Evolutionary conservation across 2,329 filamentous ascomycete species (phyloP).

Genomic region (Paraconiothyrium sp.): DNA sequence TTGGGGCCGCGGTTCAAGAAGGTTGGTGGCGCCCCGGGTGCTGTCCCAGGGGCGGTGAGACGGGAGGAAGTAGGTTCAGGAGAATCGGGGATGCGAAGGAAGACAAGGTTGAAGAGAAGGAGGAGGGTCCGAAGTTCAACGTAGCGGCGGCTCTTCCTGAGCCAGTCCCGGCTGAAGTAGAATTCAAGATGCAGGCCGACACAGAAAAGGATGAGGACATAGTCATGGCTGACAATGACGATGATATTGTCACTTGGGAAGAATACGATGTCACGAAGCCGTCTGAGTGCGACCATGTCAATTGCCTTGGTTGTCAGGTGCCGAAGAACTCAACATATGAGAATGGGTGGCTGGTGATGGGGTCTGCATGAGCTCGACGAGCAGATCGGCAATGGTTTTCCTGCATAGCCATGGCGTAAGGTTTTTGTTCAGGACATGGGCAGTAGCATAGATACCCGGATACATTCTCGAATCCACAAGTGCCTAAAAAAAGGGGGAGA

Average conservation of each 20-base stretch:
- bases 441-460: constrained; percentile 6
- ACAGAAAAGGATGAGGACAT: constrained; percentile 36
- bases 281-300: constrained; percentile 56
- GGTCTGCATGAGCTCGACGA: not conserved
- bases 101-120: constrained; percentile 13
- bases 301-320: constrained; percentile 35
- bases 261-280: constrained; percentile 64
- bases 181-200: constrained; percentile 15
- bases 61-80: constrained; percentile 65
- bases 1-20: constrained; percentile 39
- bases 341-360: constrained; percentile 13
- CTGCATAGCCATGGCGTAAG: constrained; percentile 6
- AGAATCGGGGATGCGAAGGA: constrained; percentile 62
- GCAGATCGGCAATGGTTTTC: not conserved
- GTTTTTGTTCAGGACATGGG: not conserved
- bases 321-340: constrained; percentile 4
- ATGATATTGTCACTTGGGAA: constrained; percentile 47
- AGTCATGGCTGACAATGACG: constrained; percentile 43
- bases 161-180: not conserved
- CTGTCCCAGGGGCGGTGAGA: constrained; percentile 16
- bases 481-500: too few species aligned
- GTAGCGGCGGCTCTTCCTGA: constrained; percentile 23
- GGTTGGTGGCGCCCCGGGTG: constrained; percentile 26
- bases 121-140: constrained; percentile 38
- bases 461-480: not conserved